These are phyloP conservation scores for Plasmodium gallinaceum DNA, from an alignment of 169 alveolate species.

Conservation along the genomic window DNA sequence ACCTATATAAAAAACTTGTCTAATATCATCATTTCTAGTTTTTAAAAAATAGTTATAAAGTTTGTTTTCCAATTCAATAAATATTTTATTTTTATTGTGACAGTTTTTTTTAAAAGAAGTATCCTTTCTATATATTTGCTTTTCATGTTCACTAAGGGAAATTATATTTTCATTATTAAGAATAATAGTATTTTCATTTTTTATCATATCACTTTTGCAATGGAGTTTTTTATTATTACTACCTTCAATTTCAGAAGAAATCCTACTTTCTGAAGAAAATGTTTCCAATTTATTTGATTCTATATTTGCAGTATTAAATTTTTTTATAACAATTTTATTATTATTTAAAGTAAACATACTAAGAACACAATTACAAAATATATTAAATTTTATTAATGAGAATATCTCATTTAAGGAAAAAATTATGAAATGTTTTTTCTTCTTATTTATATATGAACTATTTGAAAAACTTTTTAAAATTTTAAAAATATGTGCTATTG, in stretches of 20 bases:
- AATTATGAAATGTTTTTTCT: constrained; percentile 9
- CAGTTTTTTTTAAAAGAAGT: background rate
- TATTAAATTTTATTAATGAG: constrained; percentile 36
- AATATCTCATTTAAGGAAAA: background rate
- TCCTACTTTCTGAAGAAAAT: background rate
- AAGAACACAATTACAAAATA: constrained; percentile 37
- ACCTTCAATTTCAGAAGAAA: background rate
- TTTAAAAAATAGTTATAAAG: constrained; percentile 24
- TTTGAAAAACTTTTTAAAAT: background rate
- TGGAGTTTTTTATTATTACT: background rate
- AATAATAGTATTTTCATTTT: background rate
- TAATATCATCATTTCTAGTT: constrained; percentile 14
- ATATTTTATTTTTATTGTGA: background rate
- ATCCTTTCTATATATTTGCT: background rate
- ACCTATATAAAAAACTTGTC: constrained; percentile 7
- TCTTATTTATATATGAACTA: background rate
- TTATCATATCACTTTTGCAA: background rate
- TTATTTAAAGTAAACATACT: constrained; percentile 23
- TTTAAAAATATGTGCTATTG: constrained; percentile 21
- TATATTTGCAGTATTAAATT: background rate
- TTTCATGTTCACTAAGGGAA: background rate
- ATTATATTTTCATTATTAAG: background rate
- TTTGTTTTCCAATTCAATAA: background rate
- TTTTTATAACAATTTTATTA: constrained; percentile 19
- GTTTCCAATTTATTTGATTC: background rate